These are phyloP conservation scores for Trichosanthes truncata DNA, from an alignment of 306 rosid genomes.

Conservation along the genomic window DNA sequence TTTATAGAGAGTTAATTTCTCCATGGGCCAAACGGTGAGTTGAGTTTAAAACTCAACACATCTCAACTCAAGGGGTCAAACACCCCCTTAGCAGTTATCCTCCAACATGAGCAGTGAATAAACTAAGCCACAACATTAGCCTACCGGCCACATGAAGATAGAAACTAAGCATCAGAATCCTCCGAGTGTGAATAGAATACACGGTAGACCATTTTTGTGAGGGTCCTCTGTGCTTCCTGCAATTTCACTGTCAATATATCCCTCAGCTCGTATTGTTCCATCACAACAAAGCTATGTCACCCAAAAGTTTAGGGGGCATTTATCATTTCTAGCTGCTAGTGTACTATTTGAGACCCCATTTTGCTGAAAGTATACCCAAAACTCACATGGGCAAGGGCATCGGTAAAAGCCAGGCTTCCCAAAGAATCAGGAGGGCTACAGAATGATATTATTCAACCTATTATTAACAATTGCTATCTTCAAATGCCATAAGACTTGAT, in stretches of 20 bases:
- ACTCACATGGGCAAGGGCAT: constrained; percentile 9
- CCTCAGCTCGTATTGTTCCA: not conserved
- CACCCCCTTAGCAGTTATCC: not conserved
- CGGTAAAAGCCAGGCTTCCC: not conserved
- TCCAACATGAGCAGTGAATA: not conserved
- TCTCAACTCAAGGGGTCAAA: too few species aligned
- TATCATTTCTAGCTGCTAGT: not conserved
- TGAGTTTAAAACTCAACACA: too few species aligned
- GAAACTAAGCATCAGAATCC: not conserved
- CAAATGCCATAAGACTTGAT: not conserved
- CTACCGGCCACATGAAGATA: not conserved
- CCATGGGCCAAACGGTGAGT: too few species aligned
- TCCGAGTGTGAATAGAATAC: not conserved
- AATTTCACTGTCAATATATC: constrained; percentile 5
- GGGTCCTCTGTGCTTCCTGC: constrained; percentile 5
- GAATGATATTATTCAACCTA: not conserved
- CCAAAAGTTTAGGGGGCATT: constrained; percentile 2
- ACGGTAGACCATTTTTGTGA: not conserved
- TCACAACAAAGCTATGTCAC: not conserved
- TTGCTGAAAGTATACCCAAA: not conserved
- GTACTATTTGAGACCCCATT: constrained; percentile 11
- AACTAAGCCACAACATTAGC: not conserved
- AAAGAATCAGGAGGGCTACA: not conserved
- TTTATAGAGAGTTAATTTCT: too few species aligned
- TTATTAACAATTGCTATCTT: not conserved